Evolutionary conservation across 2,329 filamentous ascomycete genomes (phyloP).

Genomic region (Westerdykella ornata): DNA sequence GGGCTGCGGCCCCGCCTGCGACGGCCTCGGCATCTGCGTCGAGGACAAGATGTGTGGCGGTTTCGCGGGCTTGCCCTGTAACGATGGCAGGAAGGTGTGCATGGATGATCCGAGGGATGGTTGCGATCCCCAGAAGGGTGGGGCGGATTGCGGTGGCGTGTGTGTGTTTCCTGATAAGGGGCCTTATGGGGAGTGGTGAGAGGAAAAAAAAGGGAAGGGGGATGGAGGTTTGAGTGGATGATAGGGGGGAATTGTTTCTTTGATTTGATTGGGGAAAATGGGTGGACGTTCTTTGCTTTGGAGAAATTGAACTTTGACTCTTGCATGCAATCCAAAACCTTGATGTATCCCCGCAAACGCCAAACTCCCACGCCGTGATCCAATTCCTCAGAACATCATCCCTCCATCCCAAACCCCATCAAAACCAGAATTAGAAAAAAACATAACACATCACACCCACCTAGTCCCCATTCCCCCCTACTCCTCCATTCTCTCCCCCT

Average conservation of each 20-base stretch:
- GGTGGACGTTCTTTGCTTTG: too few species aligned
- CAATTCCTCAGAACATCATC: not conserved
- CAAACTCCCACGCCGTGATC: not conserved
- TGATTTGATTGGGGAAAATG: not conserved
- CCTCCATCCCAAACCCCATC: not conserved
- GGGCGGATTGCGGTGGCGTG: constrained; percentile 41
- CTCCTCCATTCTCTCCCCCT: constrained; percentile 32
- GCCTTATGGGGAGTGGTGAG: not conserved
- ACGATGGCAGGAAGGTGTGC: constrained; percentile 29
- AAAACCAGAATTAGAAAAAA: not conserved
- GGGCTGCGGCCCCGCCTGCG: constrained; percentile 31
- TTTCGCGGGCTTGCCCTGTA: constrained; percentile 35
- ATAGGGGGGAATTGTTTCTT: not conserved
- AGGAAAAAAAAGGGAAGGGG: not conserved
- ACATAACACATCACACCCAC: not conserved
- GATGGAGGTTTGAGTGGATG: not conserved
- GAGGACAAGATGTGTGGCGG: constrained; percentile 38
- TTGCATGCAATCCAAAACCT: too few species aligned
- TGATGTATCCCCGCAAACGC: not conserved
- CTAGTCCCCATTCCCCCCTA: constrained; percentile 8
- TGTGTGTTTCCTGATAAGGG: constrained; percentile 28
- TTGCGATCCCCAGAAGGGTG: constrained; percentile 37
- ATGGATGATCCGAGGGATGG: constrained; percentile 41
- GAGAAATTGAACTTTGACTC: too few species aligned
- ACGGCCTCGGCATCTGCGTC: constrained; percentile 32